Evolutionary conservation across 2,329 filamentous ascomycete species (phyloP).

Genomic region (Lasiodiplodia gonubiensis): DNA sequence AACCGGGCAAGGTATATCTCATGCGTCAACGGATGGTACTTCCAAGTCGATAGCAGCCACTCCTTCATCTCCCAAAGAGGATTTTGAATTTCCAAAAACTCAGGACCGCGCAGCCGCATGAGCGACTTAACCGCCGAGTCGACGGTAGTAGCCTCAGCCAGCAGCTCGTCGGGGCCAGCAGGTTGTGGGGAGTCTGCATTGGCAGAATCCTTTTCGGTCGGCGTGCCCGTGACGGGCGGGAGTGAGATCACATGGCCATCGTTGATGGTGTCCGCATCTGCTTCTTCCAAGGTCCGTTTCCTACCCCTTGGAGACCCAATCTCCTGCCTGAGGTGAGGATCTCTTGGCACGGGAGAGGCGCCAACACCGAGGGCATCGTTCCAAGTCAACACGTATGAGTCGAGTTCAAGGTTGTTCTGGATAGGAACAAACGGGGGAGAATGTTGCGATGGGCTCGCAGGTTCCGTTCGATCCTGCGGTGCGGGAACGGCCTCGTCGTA

Average conservation of each 20-base stretch:
- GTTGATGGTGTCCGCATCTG: not conserved
- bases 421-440: not conserved
- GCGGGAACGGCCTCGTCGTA: not conserved
- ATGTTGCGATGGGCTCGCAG: no score
- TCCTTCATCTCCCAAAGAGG: not conserved
- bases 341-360: not conserved
- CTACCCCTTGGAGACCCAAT: not conserved
- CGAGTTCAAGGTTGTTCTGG: not conserved
- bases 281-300: not conserved
- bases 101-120: not conserved
- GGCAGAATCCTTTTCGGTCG: not conserved
- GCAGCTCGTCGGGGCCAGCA: not conserved
- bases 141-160: not conserved
- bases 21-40: not conserved
- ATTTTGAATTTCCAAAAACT: not conserved
- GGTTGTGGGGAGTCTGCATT: not conserved
- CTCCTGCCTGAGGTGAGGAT: not conserved
- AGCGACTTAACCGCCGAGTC: not conserved
- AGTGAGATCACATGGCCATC: not conserved
- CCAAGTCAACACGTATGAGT: not conserved
- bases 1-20: not conserved
- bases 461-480: no score
- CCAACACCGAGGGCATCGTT: not conserved
- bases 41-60: not conserved
- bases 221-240: not conserved